phyloP scores from a whole-genome alignment of 305 asterid genomes.

The Fraxinus ornus region DNA sequence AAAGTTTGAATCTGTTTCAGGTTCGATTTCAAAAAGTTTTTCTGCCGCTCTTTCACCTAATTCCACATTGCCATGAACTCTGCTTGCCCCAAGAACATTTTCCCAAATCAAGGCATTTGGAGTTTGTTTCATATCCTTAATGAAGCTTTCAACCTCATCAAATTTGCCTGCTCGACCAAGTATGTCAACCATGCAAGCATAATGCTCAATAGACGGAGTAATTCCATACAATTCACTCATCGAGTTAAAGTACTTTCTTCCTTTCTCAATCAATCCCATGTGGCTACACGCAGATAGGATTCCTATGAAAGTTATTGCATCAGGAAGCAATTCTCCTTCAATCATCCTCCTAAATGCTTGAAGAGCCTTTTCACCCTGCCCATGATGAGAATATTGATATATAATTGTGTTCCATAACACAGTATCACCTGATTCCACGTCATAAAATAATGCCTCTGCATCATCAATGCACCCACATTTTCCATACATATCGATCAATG shows the following conservation, averaged over 20 bases:
- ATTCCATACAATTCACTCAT: no score
- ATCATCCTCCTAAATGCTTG: no score
- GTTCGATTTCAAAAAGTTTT: constrained; percentile 54
- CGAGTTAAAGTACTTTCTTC: no score
- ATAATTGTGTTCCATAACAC: neutral
- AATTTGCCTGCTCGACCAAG: constrained; percentile 80
- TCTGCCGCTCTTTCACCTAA: constrained; percentile 75
- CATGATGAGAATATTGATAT: no score
- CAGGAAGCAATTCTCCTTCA: no score
- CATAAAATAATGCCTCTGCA: constrained; percentile 58
- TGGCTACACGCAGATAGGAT: no score
- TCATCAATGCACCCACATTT: constrained; percentile 71
- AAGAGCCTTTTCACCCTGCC: no score
- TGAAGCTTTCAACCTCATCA: constrained; percentile 54
- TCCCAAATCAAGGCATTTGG: constrained; percentile 74
- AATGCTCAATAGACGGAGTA: constrained; percentile 58
- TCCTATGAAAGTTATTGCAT: no score
- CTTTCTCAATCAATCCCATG: no score
- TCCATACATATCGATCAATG: constrained; percentile 75
- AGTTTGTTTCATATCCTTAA: constrained; percentile 52
- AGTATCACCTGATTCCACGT: constrained; percentile 41
- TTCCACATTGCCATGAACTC: constrained; percentile 62
- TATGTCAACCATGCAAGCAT: constrained; percentile 77
- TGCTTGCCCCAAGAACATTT: constrained; percentile 73
- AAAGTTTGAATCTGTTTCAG: constrained; percentile 58